These are phyloP conservation scores for Saccharomycopsis sp. DNA, from an alignment of 805 yeast species.

Conservation along the genomic window DNA sequence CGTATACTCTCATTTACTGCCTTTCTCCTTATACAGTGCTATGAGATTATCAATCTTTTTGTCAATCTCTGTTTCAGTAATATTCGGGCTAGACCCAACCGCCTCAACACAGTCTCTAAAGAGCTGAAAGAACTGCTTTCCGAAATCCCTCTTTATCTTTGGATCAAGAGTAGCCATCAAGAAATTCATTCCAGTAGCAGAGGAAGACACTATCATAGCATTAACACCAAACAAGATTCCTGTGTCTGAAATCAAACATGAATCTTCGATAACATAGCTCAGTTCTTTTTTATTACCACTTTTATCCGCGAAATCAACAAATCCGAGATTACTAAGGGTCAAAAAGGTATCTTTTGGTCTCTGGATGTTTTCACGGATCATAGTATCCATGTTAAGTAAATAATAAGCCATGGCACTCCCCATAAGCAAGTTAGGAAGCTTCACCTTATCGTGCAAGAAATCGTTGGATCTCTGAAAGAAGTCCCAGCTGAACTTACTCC, in stretches of 20 bases:
- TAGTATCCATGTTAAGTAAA: background rate
- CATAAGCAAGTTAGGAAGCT: background rate
- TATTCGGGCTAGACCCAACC: background rate
- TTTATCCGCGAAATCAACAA: background rate
- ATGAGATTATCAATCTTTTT: background rate
- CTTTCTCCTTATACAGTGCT: background rate
- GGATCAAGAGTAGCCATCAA: slow-evolving; percentile 1
- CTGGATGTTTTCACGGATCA: background rate
- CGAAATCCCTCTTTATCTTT: background rate
- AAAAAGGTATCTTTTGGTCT: background rate
- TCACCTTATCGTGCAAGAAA: background rate
- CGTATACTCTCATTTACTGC: too few relatives aligned
- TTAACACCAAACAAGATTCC: slow-evolving; percentile 4
- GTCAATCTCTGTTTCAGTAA: background rate
- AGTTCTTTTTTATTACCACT: background rate
- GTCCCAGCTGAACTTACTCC: background rate
- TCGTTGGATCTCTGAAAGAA: background rate
- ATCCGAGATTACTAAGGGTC: slow-evolving; percentile 3
- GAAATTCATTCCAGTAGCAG: background rate
- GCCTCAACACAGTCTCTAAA: background rate
- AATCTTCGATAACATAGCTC: background rate
- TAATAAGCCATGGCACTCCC: slow-evolving; percentile 1
- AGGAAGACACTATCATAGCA: background rate
- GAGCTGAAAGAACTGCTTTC: background rate
- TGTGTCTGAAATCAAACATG: background rate